A percentile compares a stretch with the other conserved stretches of the same genome.
phyloP scores from a whole-genome alignment of 2,329 filamentous ascomycete species.

The Trichophyton equinum region DNA sequence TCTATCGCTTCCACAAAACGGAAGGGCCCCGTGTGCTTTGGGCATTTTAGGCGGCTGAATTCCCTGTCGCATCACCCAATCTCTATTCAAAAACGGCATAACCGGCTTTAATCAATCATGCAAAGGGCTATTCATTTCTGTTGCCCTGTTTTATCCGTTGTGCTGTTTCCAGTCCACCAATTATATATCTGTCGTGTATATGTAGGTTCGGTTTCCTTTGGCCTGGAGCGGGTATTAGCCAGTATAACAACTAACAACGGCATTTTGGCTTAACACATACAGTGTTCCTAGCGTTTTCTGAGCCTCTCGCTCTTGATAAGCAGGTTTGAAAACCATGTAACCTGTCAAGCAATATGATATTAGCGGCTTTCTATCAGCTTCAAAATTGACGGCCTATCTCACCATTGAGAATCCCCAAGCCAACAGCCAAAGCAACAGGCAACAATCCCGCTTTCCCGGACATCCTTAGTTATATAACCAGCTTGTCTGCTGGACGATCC shows the following conservation, averaged over 20 bases:
- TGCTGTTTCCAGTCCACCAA: constrained; percentile 4
- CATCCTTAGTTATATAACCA: constrained; percentile 16
- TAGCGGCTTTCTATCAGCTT: not conserved
- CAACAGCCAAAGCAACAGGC: constrained; percentile 27
- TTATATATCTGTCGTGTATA: constrained; percentile 1
- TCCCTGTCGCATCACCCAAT: no score
- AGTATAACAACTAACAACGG: not conserved
- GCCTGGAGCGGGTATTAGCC: not conserved
- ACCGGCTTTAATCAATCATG: not conserved
- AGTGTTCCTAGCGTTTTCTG: constrained; percentile 12
- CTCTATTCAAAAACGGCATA: not conserved
- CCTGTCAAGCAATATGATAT: constrained; percentile 18
- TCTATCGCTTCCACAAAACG: not conserved
- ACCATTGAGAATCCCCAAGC: constrained; percentile 31
- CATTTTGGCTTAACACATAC: not conserved
- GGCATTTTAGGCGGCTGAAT: not conserved
- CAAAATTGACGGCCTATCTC: constrained; percentile 3
- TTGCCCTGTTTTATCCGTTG: not conserved
- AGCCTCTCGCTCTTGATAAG: constrained; percentile 27
- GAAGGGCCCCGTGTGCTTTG: not conserved
- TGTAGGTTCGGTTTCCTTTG: not conserved
- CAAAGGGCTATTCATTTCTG: not conserved
- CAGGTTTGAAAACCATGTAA: constrained; percentile 34
- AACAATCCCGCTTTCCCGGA: constrained; percentile 25
- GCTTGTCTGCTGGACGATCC: not conserved